phyloP scores from a whole-genome alignment of 129 eudicot species.

The Escallonia herrerae region DNA sequence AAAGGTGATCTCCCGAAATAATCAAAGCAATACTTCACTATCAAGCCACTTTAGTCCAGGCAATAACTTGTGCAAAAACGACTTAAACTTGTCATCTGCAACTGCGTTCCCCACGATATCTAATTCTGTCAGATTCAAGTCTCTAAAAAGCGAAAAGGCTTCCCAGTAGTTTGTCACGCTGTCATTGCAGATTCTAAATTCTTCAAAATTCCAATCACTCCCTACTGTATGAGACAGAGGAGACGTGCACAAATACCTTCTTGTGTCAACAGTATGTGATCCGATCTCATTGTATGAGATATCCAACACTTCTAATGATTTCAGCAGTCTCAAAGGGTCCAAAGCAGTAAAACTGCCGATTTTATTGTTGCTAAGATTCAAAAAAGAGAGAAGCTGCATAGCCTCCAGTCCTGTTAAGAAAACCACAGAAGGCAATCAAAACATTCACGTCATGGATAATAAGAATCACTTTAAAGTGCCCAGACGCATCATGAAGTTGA shows the following conservation, averaged over 20 bases:
- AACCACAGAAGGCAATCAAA: neutral
- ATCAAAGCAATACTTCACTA: slow-evolving; percentile 43
- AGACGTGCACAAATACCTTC: slow-evolving; percentile 70
- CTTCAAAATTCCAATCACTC: slow-evolving; percentile 32
- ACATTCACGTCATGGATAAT: neutral
- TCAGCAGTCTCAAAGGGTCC: slow-evolving; percentile 62
- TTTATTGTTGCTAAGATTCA: slow-evolving; percentile 74
- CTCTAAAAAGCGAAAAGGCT: slow-evolving; percentile 51
- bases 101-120: slow-evolving; percentile 60
- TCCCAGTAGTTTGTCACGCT: slow-evolving; percentile 52
- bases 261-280: slow-evolving; percentile 64
- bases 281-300: slow-evolving; percentile 81
- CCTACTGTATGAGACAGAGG: slow-evolving; percentile 55
- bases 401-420: slow-evolving; percentile 70
- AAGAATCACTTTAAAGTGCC: neutral
- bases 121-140: slow-evolving; percentile 49
- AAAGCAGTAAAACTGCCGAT: slow-evolving; percentile 64
- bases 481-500: neutral
- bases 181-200: slow-evolving; percentile 16
- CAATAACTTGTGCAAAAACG: slow-evolving; percentile 43
- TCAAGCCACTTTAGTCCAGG: slow-evolving; percentile 73
- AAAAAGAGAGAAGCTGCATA: slow-evolving; percentile 72
- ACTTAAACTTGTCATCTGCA: slow-evolving; percentile 36
- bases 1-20: neutral
- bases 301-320: slow-evolving; percentile 52